Percentiles rank a stretch among this genome's conserved stretches.
Evolutionary conservation across 345 rosid genomes (phyloP).

Genomic region (Triadica sebifera): DNA sequence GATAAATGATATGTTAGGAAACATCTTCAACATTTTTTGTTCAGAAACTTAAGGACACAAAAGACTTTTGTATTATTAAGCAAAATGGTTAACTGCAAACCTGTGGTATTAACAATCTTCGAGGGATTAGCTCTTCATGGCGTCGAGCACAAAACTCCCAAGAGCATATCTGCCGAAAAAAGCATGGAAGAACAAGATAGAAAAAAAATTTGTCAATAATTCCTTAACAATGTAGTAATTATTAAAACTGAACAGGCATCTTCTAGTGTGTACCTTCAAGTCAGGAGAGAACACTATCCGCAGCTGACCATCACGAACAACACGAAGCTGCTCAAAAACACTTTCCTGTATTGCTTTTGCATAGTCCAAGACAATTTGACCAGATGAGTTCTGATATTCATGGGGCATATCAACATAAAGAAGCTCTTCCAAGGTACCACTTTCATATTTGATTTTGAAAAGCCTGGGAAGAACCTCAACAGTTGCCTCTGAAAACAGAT

Average conservation of each 20-base stretch:
- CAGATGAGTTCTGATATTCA: slow-evolving; percentile 83
- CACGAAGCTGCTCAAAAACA: slow-evolving; percentile 97
- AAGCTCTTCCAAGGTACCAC: slow-evolving; percentile 96
- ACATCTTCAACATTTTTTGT: neutral
- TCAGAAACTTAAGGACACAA: neutral
- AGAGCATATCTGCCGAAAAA: slow-evolving; percentile 63
- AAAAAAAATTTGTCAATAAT: neutral
- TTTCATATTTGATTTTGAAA: slow-evolving; percentile 95
- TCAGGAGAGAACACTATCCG: slow-evolving; percentile 93
- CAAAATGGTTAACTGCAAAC: slow-evolving; percentile 29
- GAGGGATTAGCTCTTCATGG: slow-evolving; percentile 95
- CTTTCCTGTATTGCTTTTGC: slow-evolving; percentile 99
- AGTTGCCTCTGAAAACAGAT: slow-evolving; percentile 69
- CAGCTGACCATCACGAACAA: slow-evolving; percentile 97
- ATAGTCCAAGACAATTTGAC: slow-evolving; percentile 93
- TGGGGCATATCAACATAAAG: slow-evolving; percentile 96
- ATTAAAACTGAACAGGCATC: neutral
- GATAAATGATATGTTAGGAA: neutral
- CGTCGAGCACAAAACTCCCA: slow-evolving; percentile 99
- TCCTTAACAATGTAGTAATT: neutral
- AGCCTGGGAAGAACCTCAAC: slow-evolving; percentile 98
- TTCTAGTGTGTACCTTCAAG: slow-evolving; percentile 55
- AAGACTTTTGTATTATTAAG: neutral
- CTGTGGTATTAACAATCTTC: slow-evolving; percentile 91
- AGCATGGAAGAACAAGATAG: slow-evolving; percentile 5